These are phyloP conservation scores for Lecanoromycetidae sp. DNA, from an alignment of 2,329 filamentous ascomycete species.

Conservation along the genomic window DNA sequence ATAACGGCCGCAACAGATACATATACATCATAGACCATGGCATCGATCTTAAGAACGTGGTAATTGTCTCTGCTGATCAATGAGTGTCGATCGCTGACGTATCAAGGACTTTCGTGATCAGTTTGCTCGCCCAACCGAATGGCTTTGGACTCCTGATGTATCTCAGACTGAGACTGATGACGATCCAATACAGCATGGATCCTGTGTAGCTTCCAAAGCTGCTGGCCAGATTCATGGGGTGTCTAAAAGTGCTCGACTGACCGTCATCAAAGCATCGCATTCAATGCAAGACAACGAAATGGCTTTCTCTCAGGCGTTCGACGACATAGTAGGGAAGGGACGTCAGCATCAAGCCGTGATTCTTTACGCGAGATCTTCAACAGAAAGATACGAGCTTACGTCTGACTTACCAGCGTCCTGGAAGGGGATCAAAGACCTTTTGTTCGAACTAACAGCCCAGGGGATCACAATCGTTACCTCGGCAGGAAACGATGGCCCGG, in stretches of 20 bases:
- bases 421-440: not conserved
- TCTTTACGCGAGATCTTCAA: not conserved
- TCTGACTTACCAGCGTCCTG: not conserved
- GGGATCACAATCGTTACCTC: not conserved
- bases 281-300: not conserved
- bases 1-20: not conserved
- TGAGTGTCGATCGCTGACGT: not conserved
- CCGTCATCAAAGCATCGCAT: not conserved
- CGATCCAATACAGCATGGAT: not conserved
- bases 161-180: not conserved
- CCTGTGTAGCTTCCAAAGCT: conserved; percentile 8
- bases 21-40: conserved; percentile 7
- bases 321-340: not conserved
- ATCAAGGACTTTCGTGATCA: too few relatives aligned
- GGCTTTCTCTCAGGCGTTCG: not conserved
- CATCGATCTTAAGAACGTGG: not conserved
- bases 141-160: not conserved
- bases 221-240: not conserved
- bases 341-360: not conserved
- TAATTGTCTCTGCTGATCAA: not conserved
- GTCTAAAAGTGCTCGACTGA: not conserved
- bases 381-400: not conserved
- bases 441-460: not conserved
- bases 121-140: not conserved
- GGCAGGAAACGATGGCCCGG: not conserved